These are phyloP conservation scores for Cordyceps pruinosa DNA, from an alignment of 2,329 filamentous ascomycete species.

Conservation along the genomic window DNA sequence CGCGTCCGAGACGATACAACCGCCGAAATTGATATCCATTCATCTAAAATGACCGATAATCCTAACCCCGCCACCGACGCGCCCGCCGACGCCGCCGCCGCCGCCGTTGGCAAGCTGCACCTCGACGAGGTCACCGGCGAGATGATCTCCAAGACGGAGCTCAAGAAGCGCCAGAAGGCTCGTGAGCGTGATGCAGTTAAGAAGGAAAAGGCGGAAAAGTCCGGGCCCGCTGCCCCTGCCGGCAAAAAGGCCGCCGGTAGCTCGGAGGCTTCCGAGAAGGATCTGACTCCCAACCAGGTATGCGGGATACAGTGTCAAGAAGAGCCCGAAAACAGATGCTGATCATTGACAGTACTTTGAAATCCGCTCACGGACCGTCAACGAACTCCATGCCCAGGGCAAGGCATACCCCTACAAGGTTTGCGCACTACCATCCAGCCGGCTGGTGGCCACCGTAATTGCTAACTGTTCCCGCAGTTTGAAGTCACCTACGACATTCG, in stretches of 20 bases:
- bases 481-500: slow-evolving; percentile 74
- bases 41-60: slow-evolving; percentile 28
- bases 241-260: slow-evolving; percentile 24
- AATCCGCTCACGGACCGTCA: slow-evolving; percentile 76
- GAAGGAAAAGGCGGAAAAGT: slow-evolving; percentile 75
- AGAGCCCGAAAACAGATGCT: background rate
- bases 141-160: slow-evolving; percentile 71
- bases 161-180: slow-evolving; percentile 95
- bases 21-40: background rate
- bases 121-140: slow-evolving; percentile 93
- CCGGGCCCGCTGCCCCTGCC: slow-evolving; percentile 59
- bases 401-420: slow-evolving; percentile 73
- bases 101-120: slow-evolving; percentile 63
- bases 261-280: slow-evolving; percentile 58
- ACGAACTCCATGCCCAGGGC: slow-evolving; percentile 34
- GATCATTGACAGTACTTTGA: slow-evolving; percentile 66
- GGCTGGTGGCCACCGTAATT: background rate
- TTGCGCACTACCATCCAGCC: background rate
- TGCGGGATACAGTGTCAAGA: background rate
- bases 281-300: slow-evolving; percentile 49
- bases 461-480: slow-evolving; percentile 42
- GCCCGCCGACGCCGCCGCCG: slow-evolving; percentile 45
- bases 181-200: slow-evolving; percentile 83
- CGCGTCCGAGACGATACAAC: background rate
- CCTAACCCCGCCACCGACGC: slow-evolving; percentile 22